A percentile compares a stretch with the other conserved stretches of the same genome.
phyloP scores from a whole-genome alignment of 306 rosid species.

The Crataegus laevigata region DNA sequence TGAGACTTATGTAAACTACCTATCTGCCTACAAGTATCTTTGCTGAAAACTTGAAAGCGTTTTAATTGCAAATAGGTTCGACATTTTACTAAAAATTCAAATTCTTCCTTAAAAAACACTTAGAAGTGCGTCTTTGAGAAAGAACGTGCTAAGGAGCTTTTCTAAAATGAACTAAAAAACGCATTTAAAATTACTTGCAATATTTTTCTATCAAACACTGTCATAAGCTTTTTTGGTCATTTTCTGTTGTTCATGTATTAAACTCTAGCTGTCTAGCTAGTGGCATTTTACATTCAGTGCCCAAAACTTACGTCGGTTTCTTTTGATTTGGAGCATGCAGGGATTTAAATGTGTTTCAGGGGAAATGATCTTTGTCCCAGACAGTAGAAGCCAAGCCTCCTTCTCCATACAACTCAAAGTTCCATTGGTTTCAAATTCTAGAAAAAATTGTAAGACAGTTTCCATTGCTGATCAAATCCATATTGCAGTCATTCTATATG shows the following conservation, averaged over 20 bases:
- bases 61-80: not conserved
- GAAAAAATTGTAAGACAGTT: constrained; percentile 24
- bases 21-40: not conserved
- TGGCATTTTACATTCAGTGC: too few relatives aligned
- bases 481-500: constrained; percentile 30
- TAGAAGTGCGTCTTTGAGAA: not conserved
- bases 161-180: not conserved
- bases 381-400: constrained; percentile 28
- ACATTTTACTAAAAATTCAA: too few relatives aligned
- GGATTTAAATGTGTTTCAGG: constrained; percentile 42
- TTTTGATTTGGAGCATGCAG: constrained; percentile 35
- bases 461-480: constrained; percentile 53
- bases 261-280: too few relatives aligned
- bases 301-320: not conserved
- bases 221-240: too few relatives aligned
- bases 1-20: not conserved
- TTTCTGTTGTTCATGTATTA: not conserved
- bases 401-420: constrained; percentile 54
- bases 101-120: too few relatives aligned
- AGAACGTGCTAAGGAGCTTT: not conserved
- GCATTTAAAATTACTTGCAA: too few relatives aligned
- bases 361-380: constrained; percentile 46
- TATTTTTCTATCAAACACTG: too few relatives aligned
- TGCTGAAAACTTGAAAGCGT: not conserved
- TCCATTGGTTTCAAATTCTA: constrained; percentile 20